Percentiles rank a stretch among this genome's conserved stretches.
Evolutionary conservation across 2,329 filamentous ascomycete genomes (phyloP).

Genomic region (Phialophora verrucosa): DNA sequence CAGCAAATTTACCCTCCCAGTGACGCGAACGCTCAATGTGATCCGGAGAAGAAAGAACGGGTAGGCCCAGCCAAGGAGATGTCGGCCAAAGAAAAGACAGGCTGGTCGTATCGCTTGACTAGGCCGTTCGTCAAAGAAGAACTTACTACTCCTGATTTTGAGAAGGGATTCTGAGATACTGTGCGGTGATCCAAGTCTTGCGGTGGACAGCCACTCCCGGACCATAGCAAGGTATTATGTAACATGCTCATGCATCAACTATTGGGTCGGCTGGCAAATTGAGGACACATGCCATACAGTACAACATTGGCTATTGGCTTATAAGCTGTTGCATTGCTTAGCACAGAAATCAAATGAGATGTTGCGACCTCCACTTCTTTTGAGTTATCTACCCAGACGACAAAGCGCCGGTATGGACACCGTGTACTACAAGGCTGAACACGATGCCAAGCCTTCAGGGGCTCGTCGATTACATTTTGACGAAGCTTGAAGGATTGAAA

Average conservation of each 20-base stretch:
- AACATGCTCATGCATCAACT: background rate
- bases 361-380: background rate
- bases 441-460: background rate
- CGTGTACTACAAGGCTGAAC: background rate
- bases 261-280: background rate
- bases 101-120: constrained; percentile 34
- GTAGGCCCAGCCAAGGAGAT: background rate
- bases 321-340: background rate
- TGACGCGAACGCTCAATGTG: background rate
- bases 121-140: constrained; percentile 34
- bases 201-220: background rate
- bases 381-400: background rate
- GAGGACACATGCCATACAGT: background rate
- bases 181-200: background rate
- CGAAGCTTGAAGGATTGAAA: background rate
- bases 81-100: constrained; percentile 21
- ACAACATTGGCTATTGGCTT: background rate
- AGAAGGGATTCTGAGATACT: constrained; percentile 29
- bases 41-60: constrained; percentile 6
- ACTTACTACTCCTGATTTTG: constrained; percentile 35
- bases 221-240: background rate
- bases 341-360: background rate
- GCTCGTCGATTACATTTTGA: background rate
- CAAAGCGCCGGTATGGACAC: background rate
- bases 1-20: background rate